These are phyloP conservation scores for Orbilia oligospora DNA, from an alignment of 2,329 filamentous ascomycete species.

Conservation along the genomic window DNA sequence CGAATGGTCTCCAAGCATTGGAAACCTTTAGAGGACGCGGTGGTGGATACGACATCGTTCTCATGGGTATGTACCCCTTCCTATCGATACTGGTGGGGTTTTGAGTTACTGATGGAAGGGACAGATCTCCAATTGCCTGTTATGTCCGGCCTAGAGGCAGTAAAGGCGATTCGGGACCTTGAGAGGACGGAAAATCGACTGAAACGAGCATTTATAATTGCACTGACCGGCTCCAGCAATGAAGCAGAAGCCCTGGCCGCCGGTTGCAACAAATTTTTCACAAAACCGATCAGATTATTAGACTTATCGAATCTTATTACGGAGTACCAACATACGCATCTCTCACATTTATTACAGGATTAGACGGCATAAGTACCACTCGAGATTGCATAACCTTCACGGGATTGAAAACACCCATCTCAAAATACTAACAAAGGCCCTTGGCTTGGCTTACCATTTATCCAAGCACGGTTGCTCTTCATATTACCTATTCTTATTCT, in stretches of 20 bases:
- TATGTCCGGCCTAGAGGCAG: conserved; percentile 63
- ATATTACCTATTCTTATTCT: conserved; percentile 13
- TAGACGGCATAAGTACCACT: conserved; percentile 18
- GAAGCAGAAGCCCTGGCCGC: conserved; percentile 65
- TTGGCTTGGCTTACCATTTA: neutral
- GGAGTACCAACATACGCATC: conserved; percentile 37
- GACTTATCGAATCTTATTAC: conserved; percentile 30
- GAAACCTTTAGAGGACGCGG: conserved; percentile 65
- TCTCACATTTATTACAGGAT: conserved; percentile 30
- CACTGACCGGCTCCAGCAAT: conserved; percentile 66
- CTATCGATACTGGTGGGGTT: neutral
- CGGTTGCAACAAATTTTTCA: conserved; percentile 49
- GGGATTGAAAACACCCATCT: neutral
- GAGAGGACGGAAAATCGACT: conserved; percentile 44
- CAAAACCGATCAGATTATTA: conserved; percentile 39
- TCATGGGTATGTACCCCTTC: conserved; percentile 68
- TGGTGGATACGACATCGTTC: conserved; percentile 68
- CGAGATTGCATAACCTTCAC: conserved; percentile 14
- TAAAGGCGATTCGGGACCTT: conserved; percentile 59
- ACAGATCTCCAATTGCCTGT: conserved; percentile 62
- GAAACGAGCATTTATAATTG: conserved; percentile 66
- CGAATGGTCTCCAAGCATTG: conserved; percentile 71
- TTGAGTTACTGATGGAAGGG: conserved; percentile 29
- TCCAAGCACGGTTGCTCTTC: conserved; percentile 14
- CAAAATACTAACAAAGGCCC: conserved; percentile 11